Conservation (phyloP, 2,329 filamentous ascomycete genomes). For the Venturiaceae sp. region DNA sequence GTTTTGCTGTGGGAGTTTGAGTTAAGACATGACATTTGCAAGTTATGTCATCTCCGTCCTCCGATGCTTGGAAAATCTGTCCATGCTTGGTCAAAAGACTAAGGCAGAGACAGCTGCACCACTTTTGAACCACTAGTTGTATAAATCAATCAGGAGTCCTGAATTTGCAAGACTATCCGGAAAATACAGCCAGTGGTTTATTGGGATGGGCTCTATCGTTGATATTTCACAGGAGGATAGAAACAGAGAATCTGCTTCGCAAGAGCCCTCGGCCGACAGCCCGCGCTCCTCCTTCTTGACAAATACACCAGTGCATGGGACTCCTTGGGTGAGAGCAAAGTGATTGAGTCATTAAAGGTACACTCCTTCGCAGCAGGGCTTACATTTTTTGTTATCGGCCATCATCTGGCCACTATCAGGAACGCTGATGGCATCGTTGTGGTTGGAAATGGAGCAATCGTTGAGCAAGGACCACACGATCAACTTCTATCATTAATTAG, state of each 20-base stretch:
- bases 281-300: conserved; percentile 49
- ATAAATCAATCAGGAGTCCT: conserved; percentile 4
- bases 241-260: conserved; percentile 52
- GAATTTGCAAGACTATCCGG: conserved; percentile 1
- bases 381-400: conserved; percentile 28
- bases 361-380: conserved; percentile 16
- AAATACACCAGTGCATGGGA: conserved; percentile 52
- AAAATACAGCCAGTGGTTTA: conserved; percentile 15
- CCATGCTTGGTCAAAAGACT: too few relatives aligned
- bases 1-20: too few relatives aligned
- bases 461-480: conserved; percentile 26
- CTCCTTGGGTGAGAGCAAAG: conserved; percentile 45
- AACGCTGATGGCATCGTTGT: conserved; percentile 26
- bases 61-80: too few relatives aligned
- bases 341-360: conserved; percentile 33
- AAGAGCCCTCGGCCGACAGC: conserved; percentile 44
- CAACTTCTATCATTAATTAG: conserved; percentile 24
- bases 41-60: too few relatives aligned
- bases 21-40: too few relatives aligned
- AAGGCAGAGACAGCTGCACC: conserved; percentile 22
- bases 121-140: too few relatives aligned
- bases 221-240: conserved; percentile 36
- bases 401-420: conserved; percentile 26
- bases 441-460: conserved; percentile 24
- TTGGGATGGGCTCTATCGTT: conserved; percentile 25